phyloP scores from a whole-genome alignment of 1,284 basidiomycete species.

The Moesziomyces sp. region DNA sequence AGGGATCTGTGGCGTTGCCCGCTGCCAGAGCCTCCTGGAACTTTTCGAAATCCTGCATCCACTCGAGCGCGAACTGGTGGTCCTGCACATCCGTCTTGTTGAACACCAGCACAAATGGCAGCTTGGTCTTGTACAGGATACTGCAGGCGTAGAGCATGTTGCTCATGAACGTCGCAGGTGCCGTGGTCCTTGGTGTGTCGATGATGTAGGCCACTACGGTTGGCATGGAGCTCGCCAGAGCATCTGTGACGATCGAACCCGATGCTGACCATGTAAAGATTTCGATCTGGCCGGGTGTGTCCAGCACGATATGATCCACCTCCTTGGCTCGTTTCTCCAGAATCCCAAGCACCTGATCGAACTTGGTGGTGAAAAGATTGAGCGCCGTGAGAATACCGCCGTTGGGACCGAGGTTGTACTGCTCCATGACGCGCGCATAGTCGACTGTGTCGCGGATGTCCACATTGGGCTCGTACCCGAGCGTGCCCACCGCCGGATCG shows the following conservation, averaged over 20 bases:
- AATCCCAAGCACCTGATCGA: slow-evolving; percentile 93
- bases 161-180: slow-evolving; percentile 98
- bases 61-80: slow-evolving; percentile 91
- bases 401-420: slow-evolving; percentile 99
- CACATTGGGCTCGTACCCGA: slow-evolving; percentile 94
- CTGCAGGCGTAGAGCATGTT: slow-evolving; percentile 99
- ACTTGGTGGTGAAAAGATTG: slow-evolving; percentile 98
- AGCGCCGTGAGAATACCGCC: slow-evolving; percentile 96
- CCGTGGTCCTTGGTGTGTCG: slow-evolving; percentile 92
- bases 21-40: slow-evolving; percentile 71
- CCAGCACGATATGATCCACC: slow-evolving; percentile 89
- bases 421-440: slow-evolving; percentile 99
- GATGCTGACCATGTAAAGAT: slow-evolving; percentile 99
- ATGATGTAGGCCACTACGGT: slow-evolving; percentile 96
- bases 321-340: slow-evolving; percentile 88
- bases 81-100: slow-evolving; percentile 95
- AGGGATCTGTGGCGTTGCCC: slow-evolving; percentile 71
- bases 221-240: slow-evolving; percentile 91
- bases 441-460: slow-evolving; percentile 98
- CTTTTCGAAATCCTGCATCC: slow-evolving; percentile 97
- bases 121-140: slow-evolving; percentile 96
- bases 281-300: slow-evolving; percentile 99
- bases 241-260: slow-evolving; percentile 97
- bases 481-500: slow-evolving; percentile 90
- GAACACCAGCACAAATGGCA: slow-evolving; percentile 97